Conservation (phyloP, 768 basidiomycete genomes). For the Sarcodon aspratus region DNA sequence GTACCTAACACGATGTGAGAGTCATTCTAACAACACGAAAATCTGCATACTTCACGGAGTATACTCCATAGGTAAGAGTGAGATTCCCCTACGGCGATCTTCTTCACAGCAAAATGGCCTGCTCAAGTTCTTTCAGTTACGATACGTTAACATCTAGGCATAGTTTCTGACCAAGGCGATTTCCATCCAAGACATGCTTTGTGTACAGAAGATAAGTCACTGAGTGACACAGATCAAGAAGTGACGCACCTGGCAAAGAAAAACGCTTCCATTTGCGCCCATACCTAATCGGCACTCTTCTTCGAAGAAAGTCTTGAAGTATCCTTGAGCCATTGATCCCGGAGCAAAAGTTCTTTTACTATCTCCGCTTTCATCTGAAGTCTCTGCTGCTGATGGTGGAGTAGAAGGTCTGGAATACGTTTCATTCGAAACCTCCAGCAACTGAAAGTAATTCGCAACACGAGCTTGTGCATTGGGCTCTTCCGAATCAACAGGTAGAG, state of each 20-base stretch:
- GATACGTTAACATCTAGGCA: slow-evolving; percentile 1
- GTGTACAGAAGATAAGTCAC: neutral
- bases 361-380: neutral
- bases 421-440: slow-evolving; percentile 66
- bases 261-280: slow-evolving; percentile 92
- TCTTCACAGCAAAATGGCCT: slow-evolving; percentile 92
- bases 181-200: slow-evolving; percentile 76
- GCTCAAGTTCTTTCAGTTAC: slow-evolving; percentile 1
- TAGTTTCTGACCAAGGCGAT: slow-evolving; percentile 51
- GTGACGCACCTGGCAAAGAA: slow-evolving; percentile 62
- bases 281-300: slow-evolving; percentile 86
- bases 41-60: slow-evolving; percentile 51
- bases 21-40: neutral
- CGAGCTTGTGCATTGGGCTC: slow-evolving; percentile 30
- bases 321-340: slow-evolving; percentile 80
- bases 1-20: slow-evolving; percentile 37
- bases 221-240: neutral
- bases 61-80: slow-evolving; percentile 78
- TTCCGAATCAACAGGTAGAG: slow-evolving; percentile 31
- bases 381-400: slow-evolving; percentile 7
- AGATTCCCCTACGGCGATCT: slow-evolving; percentile 89
- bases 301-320: slow-evolving; percentile 87
- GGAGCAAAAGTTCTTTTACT: slow-evolving; percentile 35
- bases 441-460: slow-evolving; percentile 71
- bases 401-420: slow-evolving; percentile 22